Base-by-base conservation (phyloP, 345 rosid genomes). In the Hibiscus mutabilis region DNA sequence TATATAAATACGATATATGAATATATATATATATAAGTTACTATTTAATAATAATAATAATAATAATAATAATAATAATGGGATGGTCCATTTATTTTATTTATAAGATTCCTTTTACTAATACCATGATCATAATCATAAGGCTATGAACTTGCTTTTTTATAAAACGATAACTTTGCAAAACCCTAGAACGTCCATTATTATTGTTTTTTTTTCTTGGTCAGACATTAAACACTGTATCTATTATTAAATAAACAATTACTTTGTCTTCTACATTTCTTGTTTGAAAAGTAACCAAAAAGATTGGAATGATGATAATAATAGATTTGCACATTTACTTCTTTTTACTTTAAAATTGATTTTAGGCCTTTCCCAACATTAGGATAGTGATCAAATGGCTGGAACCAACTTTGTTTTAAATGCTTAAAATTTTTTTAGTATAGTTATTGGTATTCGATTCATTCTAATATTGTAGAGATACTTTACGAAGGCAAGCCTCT, bases 131-230 rank as follows among this genome's bases (percentile, higher is more conserved):
- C 46, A 40, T 42, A 10, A 42, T 11, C 13, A 42, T 51, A 5
- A 60, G 60, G 70, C 68, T 55, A 57, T 37, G 40, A 74, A 56
- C 46, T 74, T 68, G 24, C 77, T 22, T 46, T 15, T 22, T 46
- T 9, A 29, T 69, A 64, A 37, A 21, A 49, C 3, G 47, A 66
- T 83, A 75, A 51, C 80, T 84, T 79, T 56, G 64, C 51, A 25
- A n/a, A 12, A 12, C 79, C 74, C 74, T 71, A 68, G 56, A 81
- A 79, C 75, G 15, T 70, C 55, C 29, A 8, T 6, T 61, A 53
- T 18, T 59, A 25, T 58, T 70, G 53, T 42, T 57, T 49, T 3
- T 44, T 37, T 37, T 37, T 37, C 42, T 37, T 24, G 35, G 14
- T 53, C 52, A 24, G 35, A 24, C 21, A 15, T 46, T 24, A 21